These are phyloP conservation scores for Trametes meyenii DNA, from an alignment of 768 basidiomycete genomes.

Conservation along the genomic window DNA sequence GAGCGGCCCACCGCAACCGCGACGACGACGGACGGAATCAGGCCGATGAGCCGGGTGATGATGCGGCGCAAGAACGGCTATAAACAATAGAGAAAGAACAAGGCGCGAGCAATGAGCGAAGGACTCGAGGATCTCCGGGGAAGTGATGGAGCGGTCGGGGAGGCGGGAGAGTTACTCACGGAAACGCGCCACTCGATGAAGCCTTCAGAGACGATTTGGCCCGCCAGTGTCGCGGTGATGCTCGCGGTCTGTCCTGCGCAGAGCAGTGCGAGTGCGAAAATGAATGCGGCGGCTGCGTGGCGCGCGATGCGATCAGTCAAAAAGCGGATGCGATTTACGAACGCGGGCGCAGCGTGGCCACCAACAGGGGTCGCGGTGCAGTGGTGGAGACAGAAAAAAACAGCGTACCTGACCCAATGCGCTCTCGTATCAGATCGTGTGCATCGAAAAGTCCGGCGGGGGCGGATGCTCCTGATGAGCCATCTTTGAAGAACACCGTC, in stretches of 20 bases:
- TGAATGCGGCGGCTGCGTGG: constrained; percentile 67
- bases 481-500: constrained; percentile 72
- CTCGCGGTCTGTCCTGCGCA: constrained; percentile 88
- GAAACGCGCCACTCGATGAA: constrained; percentile 87
- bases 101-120: not conserved
- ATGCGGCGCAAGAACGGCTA: constrained; percentile 78
- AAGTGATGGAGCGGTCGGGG: not conserved
- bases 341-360: too few relatives aligned
- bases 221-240: constrained; percentile 86
- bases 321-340: constrained; percentile 5
- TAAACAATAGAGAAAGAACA: not conserved
- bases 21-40: constrained; percentile 82
- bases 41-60: constrained; percentile 76
- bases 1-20: constrained; percentile 71
- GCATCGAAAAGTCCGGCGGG: constrained; percentile 85
- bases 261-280: constrained; percentile 89
- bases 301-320: constrained; percentile 9
- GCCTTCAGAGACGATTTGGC: constrained; percentile 89
- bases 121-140: not conserved
- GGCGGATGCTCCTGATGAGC: constrained; percentile 36
- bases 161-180: constrained; percentile 43
- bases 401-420: constrained; percentile 66
- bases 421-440: constrained; percentile 64
- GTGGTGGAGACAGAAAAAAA: not conserved
- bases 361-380: not conserved